Evolutionary conservation across 352 stramenopile species (phyloP), one percentile per base, ranked within the genome.

Genomic region (Pythium plurisporium): DNA sequence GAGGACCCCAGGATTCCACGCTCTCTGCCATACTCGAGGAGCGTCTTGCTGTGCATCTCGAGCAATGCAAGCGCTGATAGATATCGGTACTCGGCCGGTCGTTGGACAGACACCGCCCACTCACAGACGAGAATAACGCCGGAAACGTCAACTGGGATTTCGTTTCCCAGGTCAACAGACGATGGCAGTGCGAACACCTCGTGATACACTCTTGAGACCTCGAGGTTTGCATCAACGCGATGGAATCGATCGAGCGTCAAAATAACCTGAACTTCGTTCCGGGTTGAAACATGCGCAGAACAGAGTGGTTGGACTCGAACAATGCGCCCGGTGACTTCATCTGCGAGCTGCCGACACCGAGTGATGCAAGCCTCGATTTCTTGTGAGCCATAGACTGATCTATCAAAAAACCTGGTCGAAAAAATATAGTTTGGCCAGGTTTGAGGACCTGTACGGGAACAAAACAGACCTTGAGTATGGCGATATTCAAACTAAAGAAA

Each of bases 241-340:
- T 93, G 83, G 53, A 93, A 93, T 12, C 80, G 79, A 42, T 93
- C 83, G 20, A 93, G 58, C n/a, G 64, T 80, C 59, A 88, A 76
- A n/a, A 93, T 70, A 9, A 89, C 67, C 43, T 91, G 79, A 15
- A 80, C 79, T 61, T 93, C 83, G 55, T 89, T 93, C 26, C 80
- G 72, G 56, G 86, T 82, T 3, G 62, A 75, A 25, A 62, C 58
- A 29, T 68, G 47, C 37, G 62, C 63, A 19, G 73, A 69, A 22
- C 70, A 66, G 2, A 65, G 55, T 63, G 79, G 75, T 34, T 89
- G 76, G 15, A 94, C 55, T 7, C 85, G 82, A 26, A 84, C 53
- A 57, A 90, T 85, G 25, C 85, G 80, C 4, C 80, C 82, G 5
- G 67, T 64, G 23, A 94, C 64, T 31, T 94, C 79, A 26, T 57